Conservation (phyloP, 441 rosid genomes). For the Aquilaria agallochum region DNA sequence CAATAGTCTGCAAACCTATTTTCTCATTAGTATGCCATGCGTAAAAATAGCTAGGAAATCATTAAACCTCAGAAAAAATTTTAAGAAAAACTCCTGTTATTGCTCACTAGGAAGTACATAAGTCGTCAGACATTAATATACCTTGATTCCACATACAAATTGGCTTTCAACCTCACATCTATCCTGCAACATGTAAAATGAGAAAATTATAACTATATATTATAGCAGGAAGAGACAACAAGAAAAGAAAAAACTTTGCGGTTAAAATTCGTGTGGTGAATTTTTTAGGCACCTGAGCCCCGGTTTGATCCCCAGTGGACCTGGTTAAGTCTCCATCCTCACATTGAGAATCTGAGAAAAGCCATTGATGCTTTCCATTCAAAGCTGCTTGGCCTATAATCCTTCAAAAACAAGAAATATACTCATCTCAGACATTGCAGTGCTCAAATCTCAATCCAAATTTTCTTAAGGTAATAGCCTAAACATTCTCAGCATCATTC, state of each 20-base stretch:
- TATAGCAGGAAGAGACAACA: not conserved
- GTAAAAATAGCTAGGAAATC: not conserved
- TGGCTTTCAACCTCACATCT: constrained; percentile 32
- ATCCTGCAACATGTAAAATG: constrained; percentile 24
- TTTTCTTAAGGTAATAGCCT: constrained; percentile 2
- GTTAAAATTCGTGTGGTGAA: constrained; percentile 8
- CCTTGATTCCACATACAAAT: constrained; percentile 60
- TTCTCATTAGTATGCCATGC: constrained; percentile 11
- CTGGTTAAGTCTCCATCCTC: constrained; percentile 18
- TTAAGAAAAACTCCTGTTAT: too few relatives aligned
- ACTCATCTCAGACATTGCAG: constrained; percentile 6
- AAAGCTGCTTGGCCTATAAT: constrained; percentile 72
- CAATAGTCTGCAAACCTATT: constrained; percentile 60
- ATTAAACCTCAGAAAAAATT: not conserved
- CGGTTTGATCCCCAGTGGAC: constrained; percentile 16
- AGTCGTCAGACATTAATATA: constrained; percentile 6
- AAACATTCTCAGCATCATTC: too few relatives aligned
- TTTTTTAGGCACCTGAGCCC: constrained; percentile 36
- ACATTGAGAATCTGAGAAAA: constrained; percentile 41
- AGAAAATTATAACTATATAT: constrained; percentile 8
- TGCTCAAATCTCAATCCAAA: not conserved
- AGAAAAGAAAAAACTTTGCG: not conserved
- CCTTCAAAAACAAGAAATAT: constrained; percentile 32
- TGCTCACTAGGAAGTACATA: not conserved
- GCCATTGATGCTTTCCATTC: constrained; percentile 66